phyloP scores from a whole-genome alignment of 2,329 filamentous ascomycete species.

The Lasiodiplodia hormozganensis region DNA sequence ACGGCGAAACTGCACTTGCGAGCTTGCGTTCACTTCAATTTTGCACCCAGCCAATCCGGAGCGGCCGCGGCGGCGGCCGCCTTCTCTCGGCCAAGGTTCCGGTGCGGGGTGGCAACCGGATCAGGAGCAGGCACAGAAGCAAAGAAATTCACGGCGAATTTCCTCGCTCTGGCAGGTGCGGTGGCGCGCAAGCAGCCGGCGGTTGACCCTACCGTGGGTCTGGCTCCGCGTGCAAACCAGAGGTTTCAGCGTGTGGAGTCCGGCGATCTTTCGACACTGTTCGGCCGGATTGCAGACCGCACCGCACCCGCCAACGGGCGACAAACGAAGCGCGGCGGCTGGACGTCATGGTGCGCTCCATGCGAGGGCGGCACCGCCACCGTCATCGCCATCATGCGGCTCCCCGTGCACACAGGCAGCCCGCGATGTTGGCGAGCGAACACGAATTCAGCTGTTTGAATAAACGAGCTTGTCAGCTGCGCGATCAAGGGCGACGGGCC shows the following conservation, averaged over 20 bases:
- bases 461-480: not conserved
- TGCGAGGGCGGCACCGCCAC: not conserved
- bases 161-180: not conserved
- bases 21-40: constrained; percentile 4
- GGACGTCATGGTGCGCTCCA: not conserved
- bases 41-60: not conserved
- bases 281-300: constrained; percentile 5
- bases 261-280: not conserved
- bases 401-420: not conserved
- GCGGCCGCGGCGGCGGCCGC: not conserved
- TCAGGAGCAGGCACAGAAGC: not conserved
- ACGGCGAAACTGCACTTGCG: not conserved
- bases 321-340: not conserved
- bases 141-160: not conserved
- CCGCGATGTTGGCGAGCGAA: not conserved
- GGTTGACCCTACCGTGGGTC: not conserved
- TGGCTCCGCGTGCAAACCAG: not conserved
- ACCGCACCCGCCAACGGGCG: not conserved
- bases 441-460: not conserved
- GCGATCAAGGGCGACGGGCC: not conserved
- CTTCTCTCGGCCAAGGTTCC: not conserved
- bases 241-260: not conserved
- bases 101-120: constrained; percentile 13
- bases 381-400: not conserved
- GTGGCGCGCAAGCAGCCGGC: not conserved